A percentile compares a stretch with the other conserved stretches of the same genome.
Evolutionary conservation across 768 basidiomycete genomes (phyloP).

Genomic region (Pisolithus microcarpus): DNA sequence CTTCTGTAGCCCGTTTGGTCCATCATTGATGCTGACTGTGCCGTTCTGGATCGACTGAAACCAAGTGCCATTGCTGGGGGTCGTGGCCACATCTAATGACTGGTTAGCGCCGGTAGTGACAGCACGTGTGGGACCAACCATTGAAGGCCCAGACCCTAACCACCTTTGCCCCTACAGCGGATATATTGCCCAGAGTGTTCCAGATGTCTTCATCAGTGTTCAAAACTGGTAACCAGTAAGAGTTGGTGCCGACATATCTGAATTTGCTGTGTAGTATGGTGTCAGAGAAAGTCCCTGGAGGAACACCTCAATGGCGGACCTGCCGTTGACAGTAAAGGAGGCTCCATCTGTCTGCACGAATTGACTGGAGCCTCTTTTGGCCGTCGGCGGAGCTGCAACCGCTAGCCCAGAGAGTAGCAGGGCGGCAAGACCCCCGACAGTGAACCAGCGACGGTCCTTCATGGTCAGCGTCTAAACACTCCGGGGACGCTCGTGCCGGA

Average conservation of each 20-base stretch:
- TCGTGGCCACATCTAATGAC: conserved; percentile 41
- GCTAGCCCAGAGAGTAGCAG: conserved; percentile 26
- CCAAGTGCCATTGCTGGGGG: conserved; percentile 54
- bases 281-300: conserved; percentile 9
- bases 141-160: conserved; percentile 71
- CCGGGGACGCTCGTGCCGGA: not conserved
- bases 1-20: conserved; percentile 55
- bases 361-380: conserved; percentile 24
- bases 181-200: conserved; percentile 50
- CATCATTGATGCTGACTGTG: conserved; percentile 47
- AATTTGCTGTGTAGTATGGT: conserved; percentile 31
- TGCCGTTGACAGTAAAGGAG: conserved; percentile 51
- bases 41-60: conserved; percentile 56
- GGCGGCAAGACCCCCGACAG: conserved; percentile 16
- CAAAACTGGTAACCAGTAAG: conserved; percentile 57
- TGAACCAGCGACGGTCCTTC: conserved; percentile 27
- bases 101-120: conserved; percentile 6
- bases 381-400: conserved; percentile 27
- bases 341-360: conserved; percentile 41
- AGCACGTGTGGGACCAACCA: conserved; percentile 29
- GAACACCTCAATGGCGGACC: conserved; percentile 23
- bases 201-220: conserved; percentile 52
- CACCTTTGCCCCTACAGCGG: conserved; percentile 47
- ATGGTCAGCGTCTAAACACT: conserved; percentile 23
- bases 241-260: conserved; percentile 49